Evolutionary conservation across 2,329 filamentous ascomycete genomes (phyloP).

Genomic region (Hypoxylon sp.): DNA sequence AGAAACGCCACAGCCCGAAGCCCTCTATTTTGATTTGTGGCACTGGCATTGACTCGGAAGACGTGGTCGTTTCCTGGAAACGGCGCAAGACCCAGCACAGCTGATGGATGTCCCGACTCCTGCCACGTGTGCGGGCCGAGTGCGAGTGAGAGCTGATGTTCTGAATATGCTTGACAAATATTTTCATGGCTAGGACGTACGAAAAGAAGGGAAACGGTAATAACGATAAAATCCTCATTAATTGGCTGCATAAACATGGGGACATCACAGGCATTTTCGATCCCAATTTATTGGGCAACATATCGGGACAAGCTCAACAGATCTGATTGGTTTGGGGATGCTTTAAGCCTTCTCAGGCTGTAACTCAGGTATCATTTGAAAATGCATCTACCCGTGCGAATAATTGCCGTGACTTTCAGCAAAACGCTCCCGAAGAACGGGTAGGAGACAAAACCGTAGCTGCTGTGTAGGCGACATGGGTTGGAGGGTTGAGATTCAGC

Average conservation of each 20-base stretch:
- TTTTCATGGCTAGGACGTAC: conserved; percentile 36
- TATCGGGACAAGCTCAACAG: conserved; percentile 29
- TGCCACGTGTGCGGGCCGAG: conserved; percentile 38
- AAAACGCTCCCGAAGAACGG: conserved; percentile 21
- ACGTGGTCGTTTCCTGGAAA: conserved; percentile 34
- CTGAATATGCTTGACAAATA: conserved; percentile 36
- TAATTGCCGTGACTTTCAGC: conserved; percentile 34
- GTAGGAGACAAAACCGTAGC: conserved; percentile 17
- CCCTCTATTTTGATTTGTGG: conserved; percentile 27
- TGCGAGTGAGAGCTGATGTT: conserved; percentile 26
- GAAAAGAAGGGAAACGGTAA: conserved; percentile 36
- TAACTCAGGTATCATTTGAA: conserved; percentile 38
- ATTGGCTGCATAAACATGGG: conserved; percentile 42
- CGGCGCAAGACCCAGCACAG: conserved; percentile 11
- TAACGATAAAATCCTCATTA: conserved; percentile 36
- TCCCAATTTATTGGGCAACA: conserved; percentile 35
- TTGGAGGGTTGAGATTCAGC: conserved; percentile 20
- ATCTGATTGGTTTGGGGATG: conserved; percentile 39
- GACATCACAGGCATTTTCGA: conserved; percentile 35
- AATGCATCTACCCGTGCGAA: conserved; percentile 42
- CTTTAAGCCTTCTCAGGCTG: conserved; percentile 35
- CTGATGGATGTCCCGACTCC: conserved; percentile 27
- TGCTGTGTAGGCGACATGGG: background rate
- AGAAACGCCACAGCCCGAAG: conserved; percentile 30
- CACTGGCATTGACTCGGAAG: conserved; percentile 29